A percentile compares a stretch with the other conserved stretches of the same genome.
Conservation (phyloP, 2,329 filamentous ascomycete species). For the Ploettnerulaceae sp. region DNA sequence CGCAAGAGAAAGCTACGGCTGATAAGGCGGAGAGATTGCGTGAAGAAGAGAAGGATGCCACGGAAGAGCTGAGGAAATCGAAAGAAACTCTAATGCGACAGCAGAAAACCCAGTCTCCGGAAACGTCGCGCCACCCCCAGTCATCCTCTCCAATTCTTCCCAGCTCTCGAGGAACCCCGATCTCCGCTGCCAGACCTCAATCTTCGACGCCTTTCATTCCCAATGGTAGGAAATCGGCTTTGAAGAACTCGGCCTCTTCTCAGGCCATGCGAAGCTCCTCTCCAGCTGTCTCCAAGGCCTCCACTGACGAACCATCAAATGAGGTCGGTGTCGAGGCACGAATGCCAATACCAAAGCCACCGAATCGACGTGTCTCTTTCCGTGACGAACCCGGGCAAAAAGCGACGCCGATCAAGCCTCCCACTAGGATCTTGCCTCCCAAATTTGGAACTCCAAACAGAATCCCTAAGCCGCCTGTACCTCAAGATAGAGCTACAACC, state of each 20-base stretch:
- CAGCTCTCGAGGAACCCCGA: conserved; percentile 8
- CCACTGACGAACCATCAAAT: conserved; percentile 13
- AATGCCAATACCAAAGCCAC: conserved; percentile 21
- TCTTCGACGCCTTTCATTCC: conserved; percentile 29
- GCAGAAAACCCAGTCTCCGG: conserved; percentile 10
- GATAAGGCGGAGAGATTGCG: conserved; percentile 6
- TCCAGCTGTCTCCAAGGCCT: conserved; percentile 9
- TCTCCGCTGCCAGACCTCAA: conserved; percentile 9
- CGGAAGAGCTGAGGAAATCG: neutral
- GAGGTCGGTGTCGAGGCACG: conserved; percentile 24
- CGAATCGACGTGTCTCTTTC: conserved; percentile 22
- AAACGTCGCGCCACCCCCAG: conserved; percentile 3
- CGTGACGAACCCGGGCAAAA: conserved; percentile 11
- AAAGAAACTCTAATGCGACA: conserved; percentile 1
- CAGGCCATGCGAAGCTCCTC: conserved; percentile 23
- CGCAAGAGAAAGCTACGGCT: conserved; percentile 16
- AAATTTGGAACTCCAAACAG: conserved; percentile 5
- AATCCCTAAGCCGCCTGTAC: neutral
- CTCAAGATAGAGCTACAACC: neutral
- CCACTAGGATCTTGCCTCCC: conserved; percentile 9
- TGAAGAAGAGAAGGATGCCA: conserved; percentile 4
- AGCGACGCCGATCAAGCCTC: neutral
- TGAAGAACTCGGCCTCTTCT: conserved; percentile 22
- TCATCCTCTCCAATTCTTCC: conserved; percentile 16
- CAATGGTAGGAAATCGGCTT: conserved; percentile 23